Conservation (phyloP, 805 yeast species). For the Teunomyces atbi region DNA sequence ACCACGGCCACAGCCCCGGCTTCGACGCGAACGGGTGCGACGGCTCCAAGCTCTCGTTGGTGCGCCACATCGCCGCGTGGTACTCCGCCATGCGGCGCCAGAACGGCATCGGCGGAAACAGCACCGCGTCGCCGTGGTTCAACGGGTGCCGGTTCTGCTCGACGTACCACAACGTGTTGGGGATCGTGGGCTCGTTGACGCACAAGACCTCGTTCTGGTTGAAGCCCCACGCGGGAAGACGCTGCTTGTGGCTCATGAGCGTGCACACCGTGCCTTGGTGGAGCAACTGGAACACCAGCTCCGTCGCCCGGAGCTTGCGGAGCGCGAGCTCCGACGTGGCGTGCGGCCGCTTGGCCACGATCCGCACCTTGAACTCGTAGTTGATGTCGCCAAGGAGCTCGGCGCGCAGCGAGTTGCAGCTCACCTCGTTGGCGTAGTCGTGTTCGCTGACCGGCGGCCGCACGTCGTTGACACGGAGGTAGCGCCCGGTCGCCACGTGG, state of each 20-base stretch:
- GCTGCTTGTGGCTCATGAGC: conserved; percentile 67
- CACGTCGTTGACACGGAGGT: conserved; percentile 65
- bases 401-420: conserved; percentile 59
- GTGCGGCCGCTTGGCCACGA: conserved; percentile 34
- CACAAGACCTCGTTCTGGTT: conserved; percentile 89
- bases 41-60: conserved; percentile 25
- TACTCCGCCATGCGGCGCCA: conserved; percentile 53
- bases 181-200: conserved; percentile 65
- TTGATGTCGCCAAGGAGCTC: conserved; percentile 63
- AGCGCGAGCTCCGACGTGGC: conserved; percentile 30
- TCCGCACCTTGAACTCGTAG: conserved; percentile 67
- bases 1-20: conserved; percentile 65
- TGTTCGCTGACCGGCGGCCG: conserved; percentile 90
- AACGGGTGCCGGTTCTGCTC: conserved; percentile 65
- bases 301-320: conserved; percentile 50
- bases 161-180: conserved; percentile 70
- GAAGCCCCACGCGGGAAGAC: conserved; percentile 82
- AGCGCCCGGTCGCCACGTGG: conserved; percentile 66
- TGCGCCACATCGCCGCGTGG: conserved; percentile 54
- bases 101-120: conserved; percentile 38
- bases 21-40: conserved; percentile 42
- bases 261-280: conserved; percentile 70
- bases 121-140: conserved; percentile 18
- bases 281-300: conserved; percentile 65
- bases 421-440: conserved; percentile 84